phyloP scores from a whole-genome alignment of 139 green algal species.

The Yamagishiella unicocca region DNA sequence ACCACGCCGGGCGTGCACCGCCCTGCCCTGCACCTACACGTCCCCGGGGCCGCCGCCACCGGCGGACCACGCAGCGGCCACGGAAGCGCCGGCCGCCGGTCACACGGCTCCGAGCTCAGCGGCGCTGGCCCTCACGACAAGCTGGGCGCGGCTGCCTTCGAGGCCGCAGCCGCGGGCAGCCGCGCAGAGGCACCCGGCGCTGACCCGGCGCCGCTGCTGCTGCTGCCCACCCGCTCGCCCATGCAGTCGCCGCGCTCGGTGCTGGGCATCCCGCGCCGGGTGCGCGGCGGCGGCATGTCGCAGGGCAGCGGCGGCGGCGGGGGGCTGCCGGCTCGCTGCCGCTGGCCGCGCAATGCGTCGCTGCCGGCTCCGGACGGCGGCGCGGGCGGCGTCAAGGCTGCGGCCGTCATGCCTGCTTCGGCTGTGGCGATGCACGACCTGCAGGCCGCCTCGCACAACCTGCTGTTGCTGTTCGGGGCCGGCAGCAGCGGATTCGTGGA shows the following conservation, averaged over 20 bases:
- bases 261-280: not conserved
- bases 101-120: no score
- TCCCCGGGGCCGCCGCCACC: not conserved
- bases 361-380: not conserved
- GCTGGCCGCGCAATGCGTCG: slow-evolving; percentile 29
- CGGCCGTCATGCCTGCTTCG: not conserved
- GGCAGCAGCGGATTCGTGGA: slow-evolving; percentile 17
- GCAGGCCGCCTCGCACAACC: not conserved
- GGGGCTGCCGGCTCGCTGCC: not conserved
- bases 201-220: not conserved
- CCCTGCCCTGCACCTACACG: not conserved
- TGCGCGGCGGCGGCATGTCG: not conserved
- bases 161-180: no score
- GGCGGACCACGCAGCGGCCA: not conserved
- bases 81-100: no score
- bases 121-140: no score
- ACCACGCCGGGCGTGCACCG: slow-evolving; percentile 2
- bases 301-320: not conserved
- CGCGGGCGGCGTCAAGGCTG: not conserved
- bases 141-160: no score
- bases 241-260: slow-evolving; percentile 3
- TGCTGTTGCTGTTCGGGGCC: not conserved
- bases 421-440: slow-evolving; percentile 36
- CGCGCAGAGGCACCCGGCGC: no score
- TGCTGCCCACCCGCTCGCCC: slow-evolving; percentile 31